Base-by-base conservation (phyloP, 805 yeast genomes). In the Candida saitoana region DNA sequence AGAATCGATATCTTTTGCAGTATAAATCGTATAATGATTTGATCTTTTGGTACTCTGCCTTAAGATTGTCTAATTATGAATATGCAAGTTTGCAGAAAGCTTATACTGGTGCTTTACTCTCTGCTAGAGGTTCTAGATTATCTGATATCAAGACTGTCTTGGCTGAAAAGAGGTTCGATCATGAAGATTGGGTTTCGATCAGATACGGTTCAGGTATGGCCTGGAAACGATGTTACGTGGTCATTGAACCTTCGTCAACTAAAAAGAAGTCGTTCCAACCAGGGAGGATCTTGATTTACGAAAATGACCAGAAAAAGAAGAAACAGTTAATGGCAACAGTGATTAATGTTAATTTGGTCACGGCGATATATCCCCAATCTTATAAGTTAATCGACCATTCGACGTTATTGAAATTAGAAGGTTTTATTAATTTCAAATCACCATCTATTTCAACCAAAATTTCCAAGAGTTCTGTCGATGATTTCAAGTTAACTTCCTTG, bases 141-240 rank as follows among this genome's bases (percentile, higher is more conserved):
- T 82, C 91, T 41, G 98, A 95, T 56, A 89, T 93, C 47, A 77
- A 86, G 46, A 84, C 91, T 12, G 73, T 93, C 35, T 71, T 93
- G 44, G 84, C 95, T 1, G 96, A 86, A 49, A 83, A 93, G 15
- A 83, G 91, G 55, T 86, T 80, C 58, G 79, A 78, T 45, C 93
- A 88, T 56, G 96, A 87, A 61, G 96, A 90, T 55, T 91, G 96
- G 97, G 89, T 85, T 34, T 77, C 89, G 59, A 95, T 93, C 14
- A 74, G 98, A 49, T 93, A 91, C 62, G 98, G 99, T 15, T 78
- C 93, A 7, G 99, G 99, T 18, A 87, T 88, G 95, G 96, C 97
- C 1, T 93, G 97, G 97, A 86, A 83, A 57, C 76, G 95, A 45
- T 91, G 96, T 57, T 93, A 78, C 68, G 91, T 96, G 2, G 96